phyloP scores from a whole-genome alignment of 108 stramenopile species.

The Cyclostephanos tholiformis region DNA sequence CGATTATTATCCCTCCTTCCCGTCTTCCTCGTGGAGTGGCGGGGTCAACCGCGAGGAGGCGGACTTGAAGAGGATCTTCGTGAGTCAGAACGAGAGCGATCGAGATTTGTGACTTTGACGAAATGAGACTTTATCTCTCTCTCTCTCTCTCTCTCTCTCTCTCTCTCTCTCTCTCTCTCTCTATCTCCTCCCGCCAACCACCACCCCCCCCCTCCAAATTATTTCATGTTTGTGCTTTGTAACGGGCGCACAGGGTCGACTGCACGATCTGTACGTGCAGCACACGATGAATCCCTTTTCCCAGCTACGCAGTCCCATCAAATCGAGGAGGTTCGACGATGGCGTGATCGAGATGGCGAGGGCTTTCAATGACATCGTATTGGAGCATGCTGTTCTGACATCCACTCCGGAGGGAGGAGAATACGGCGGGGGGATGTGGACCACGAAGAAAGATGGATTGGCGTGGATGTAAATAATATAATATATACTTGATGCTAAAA shows the following conservation, averaged over 20 bases:
- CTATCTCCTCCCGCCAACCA: too few relatives aligned
- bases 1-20: background rate
- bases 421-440: too few relatives aligned
- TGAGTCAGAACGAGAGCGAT: too few relatives aligned
- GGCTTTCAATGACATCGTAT: slow-evolving; percentile 17
- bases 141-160: background rate
- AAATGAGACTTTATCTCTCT: background rate
- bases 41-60: slow-evolving; percentile 25
- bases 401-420: too few relatives aligned
- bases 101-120: background rate
- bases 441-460: too few relatives aligned
- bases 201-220: too few relatives aligned
- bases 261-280: slow-evolving; percentile 50
- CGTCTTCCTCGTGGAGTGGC: slow-evolving; percentile 7
- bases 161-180: slow-evolving; percentile 1
- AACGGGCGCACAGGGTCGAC: slow-evolving; percentile 5
- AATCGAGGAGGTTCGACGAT: slow-evolving; percentile 38
- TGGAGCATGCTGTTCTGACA: background rate
- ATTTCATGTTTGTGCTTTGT: background rate
- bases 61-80: slow-evolving; percentile 44
- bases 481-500: too few relatives aligned
- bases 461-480: too few relatives aligned
- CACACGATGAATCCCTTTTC: slow-evolving; percentile 52
- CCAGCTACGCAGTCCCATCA: slow-evolving; percentile 39
- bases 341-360: slow-evolving; percentile 37